Evolutionary conservation across 1,284 basidiomycete species (phyloP), one percentile per base, ranked within the genome.

Genomic region (Puccinia hordei): DNA sequence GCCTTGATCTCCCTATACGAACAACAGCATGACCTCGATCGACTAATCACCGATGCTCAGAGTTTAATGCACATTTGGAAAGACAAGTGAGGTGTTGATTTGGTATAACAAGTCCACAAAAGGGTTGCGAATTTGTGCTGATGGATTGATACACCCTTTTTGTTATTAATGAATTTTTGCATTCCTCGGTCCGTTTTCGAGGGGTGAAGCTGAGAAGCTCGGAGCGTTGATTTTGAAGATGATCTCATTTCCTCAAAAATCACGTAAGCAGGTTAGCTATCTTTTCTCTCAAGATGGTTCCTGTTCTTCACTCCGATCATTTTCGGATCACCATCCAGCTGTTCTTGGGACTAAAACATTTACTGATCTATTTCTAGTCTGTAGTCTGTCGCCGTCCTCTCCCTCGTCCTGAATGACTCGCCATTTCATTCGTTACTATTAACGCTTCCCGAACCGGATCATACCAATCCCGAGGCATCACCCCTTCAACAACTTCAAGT

Each of bases 391-490:
- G 87, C 89, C 46, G 89, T 90, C 0, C 88, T 98, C 13, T 88
- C 88, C 3, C 87, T 92, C 41, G 87, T 94, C 13, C 89, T 98
- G 6, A 92, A 93, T 0, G 89, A 89, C 13, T 95, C 95, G 10
- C 87, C 89, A 0, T 87, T 91, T 38, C 92, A 92, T 83, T 82
- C 87, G 0, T 86, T 90, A 0, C 87, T 98, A 2, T 90, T 89
- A 0, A 87, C 87, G 0, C 87, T 96, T 0, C 91, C 93, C 5
- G 87, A 87, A 1, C 92, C 92, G 0, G 93, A 96, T 85, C 89
- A 90, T 22, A 92, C 93, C 0, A 90, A 90, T 72, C 92, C 93
- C 0, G 85, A 86, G 4, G 83, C 86, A 12, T 88, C 89, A 4
- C 87, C 89, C 22, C 90, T 82, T 80, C 86, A 82, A 81, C 86